Evolutionary conservation across 345 rosid genomes (phyloP).

Genomic region (Schrenkiella parvula): DNA sequence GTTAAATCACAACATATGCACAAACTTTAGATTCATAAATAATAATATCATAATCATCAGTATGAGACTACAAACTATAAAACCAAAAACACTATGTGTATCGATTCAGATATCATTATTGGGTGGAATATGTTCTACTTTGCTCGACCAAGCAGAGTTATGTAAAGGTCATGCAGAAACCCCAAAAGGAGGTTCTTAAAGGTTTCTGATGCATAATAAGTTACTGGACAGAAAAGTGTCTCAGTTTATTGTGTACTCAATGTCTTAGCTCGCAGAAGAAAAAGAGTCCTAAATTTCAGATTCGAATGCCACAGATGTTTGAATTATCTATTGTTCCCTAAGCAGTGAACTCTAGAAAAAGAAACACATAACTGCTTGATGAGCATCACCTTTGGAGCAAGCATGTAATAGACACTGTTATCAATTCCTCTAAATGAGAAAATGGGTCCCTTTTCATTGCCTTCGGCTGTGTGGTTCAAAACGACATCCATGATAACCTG

Average conservation of each 20-base stretch:
- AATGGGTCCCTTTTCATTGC: conserved; percentile 88
- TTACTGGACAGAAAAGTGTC: neutral
- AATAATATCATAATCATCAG: neutral
- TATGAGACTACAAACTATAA: conserved; percentile 4
- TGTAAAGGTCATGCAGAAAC: conserved; percentile 1
- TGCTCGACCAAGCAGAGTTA: neutral
- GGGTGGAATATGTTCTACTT: neutral
- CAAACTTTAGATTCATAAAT: neutral
- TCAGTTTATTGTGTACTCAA: neutral
- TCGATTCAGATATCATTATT: neutral
- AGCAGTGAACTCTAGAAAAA: neutral
- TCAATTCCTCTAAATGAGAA: conserved; percentile 90
- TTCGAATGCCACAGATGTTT: neutral
- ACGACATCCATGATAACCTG: conserved; percentile 97
- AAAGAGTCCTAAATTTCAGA: neutral
- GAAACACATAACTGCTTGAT: neutral
- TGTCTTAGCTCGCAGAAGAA: neutral
- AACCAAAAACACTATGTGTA: neutral
- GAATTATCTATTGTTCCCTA: neutral
- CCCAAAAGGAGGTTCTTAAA: neutral
- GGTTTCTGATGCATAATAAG: conserved; percentile 15
- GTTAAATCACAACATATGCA: conserved; percentile 15
- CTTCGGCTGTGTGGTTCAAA: conserved; percentile 98
- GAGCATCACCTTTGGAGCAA: conserved; percentile 85
- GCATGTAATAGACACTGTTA: conserved; percentile 90